Evolutionary conservation across 805 yeast genomes (phyloP).

Genomic region (Hanseniaspora osmophila): DNA sequence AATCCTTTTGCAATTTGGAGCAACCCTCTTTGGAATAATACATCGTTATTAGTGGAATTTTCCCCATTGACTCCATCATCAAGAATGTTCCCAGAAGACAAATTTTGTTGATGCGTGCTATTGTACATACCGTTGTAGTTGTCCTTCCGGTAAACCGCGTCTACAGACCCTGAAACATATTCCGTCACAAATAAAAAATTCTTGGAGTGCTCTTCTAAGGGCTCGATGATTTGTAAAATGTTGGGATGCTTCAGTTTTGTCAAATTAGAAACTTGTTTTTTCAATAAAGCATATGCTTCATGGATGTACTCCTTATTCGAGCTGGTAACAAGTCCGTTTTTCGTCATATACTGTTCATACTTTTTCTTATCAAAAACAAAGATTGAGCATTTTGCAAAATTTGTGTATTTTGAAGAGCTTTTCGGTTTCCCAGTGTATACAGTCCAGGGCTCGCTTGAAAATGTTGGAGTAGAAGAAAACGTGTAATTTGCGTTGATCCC

Average conservation of each 20-base stretch:
- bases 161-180: constrained; percentile 45
- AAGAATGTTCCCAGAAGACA: background rate
- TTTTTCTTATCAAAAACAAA: constrained; percentile 76
- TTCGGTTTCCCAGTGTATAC: constrained; percentile 73
- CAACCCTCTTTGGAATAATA: constrained; percentile 69
- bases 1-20: constrained; percentile 65
- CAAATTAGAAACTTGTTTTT: constrained; percentile 53
- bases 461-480: constrained; percentile 56
- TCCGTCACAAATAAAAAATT: constrained; percentile 78
- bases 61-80: constrained; percentile 6
- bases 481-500: constrained; percentile 58
- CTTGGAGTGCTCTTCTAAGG: constrained; percentile 72
- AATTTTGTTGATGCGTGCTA: constrained; percentile 47
- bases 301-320: constrained; percentile 30
- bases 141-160: constrained; percentile 26
- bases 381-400: constrained; percentile 46
- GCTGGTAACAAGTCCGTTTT: constrained; percentile 35
- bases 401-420: constrained; percentile 28
- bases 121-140: constrained; percentile 3
- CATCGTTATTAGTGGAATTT: constrained; percentile 12
- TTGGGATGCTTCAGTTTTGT: constrained; percentile 84
- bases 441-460: constrained; percentile 70
- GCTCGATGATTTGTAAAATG: constrained; percentile 70
- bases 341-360: constrained; percentile 40
- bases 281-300: constrained; percentile 54